phyloP scores from a whole-genome alignment of 257 asterid species.

The Scutellaria baicalensis region DNA sequence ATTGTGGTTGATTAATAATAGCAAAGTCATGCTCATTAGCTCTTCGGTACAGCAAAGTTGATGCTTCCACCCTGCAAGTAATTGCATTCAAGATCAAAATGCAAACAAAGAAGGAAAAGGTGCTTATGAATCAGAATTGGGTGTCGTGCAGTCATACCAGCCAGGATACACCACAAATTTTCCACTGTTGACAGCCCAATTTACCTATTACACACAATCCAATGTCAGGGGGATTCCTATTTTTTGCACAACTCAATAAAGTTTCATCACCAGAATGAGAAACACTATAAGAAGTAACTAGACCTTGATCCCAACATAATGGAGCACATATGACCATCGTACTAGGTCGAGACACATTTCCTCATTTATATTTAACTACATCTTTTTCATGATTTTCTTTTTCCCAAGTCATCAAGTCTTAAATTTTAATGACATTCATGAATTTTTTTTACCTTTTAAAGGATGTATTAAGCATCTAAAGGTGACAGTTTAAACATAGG shows the following conservation, averaged over 20 bases:
- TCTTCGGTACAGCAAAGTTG: slow-evolving; percentile 89
- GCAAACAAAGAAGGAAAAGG: neutral
- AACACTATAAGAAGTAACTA: neutral
- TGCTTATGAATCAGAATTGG: neutral
- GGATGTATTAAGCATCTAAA: neutral
- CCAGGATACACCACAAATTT: slow-evolving; percentile 92
- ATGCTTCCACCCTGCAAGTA: slow-evolving; percentile 94
- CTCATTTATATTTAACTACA: neutral
- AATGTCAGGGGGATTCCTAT: neutral
- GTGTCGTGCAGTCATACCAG: slow-evolving; percentile 67
- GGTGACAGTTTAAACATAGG: neutral
- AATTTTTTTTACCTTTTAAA: neutral
- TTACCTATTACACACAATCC: slow-evolving; percentile 44
- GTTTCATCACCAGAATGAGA: neutral
- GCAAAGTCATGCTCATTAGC: slow-evolving; percentile 90
- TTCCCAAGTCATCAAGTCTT: neutral
- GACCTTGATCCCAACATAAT: neutral
- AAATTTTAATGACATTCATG: neutral
- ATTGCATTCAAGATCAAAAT: slow-evolving; percentile 1
- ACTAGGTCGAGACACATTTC: neutral
- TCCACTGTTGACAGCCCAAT: slow-evolving; percentile 78
- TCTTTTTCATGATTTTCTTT: neutral
- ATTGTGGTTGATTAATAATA: slow-evolving; percentile 70
- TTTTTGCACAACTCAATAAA: neutral
- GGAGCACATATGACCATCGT: neutral